Evolutionary conservation across 371 early-diverging fungal genomes (phyloP).

Genomic region (Haplosporangium sp.): DNA sequence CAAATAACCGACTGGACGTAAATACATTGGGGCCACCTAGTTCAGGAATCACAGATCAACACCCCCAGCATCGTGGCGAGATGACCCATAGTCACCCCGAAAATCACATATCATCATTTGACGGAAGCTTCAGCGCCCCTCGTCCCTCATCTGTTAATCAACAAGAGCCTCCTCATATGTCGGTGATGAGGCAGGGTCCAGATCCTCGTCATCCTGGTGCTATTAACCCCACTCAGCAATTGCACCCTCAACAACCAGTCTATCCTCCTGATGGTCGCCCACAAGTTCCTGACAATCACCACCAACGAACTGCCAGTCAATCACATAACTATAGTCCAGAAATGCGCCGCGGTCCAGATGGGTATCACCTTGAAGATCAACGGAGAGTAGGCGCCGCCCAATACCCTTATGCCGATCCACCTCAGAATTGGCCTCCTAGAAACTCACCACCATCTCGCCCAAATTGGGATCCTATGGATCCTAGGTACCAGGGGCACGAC

Average conservation of each 20-base stretch:
- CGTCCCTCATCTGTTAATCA: conserved; percentile 14
- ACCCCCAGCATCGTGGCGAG: conserved; percentile 2
- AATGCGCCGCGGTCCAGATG: conserved; percentile 8
- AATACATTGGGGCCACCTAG: neutral
- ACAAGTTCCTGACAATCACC: neutral
- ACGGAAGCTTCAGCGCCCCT: neutral
- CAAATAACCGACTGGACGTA: neutral
- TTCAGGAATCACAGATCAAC: conserved; percentile 11
- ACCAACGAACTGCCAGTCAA: neutral
- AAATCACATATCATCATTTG: conserved; percentile 5
- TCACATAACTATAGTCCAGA: conserved; percentile 16
- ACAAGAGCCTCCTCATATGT: conserved; percentile 17
- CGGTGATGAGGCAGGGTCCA: conserved; percentile 21
- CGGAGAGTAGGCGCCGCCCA: conserved; percentile 4
- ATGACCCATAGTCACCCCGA: neutral
- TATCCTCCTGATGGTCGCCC: conserved; percentile 19
- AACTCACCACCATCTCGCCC: neutral
- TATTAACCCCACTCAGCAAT: conserved; percentile 9
- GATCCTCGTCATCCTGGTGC: conserved; percentile 5
- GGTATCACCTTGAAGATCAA: conserved; percentile 6
- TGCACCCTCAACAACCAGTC: conserved; percentile 12
- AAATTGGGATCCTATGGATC: conserved; percentile 2
- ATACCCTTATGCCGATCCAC: conserved; percentile 1
- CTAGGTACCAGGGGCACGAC: neutral
- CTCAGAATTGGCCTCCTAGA: conserved; percentile 3